Evolutionary conservation across 495 filamentous ascomycete species (phyloP), one percentile per base, ranked within the genome.

Genomic region (Aspergillus wentii): DNA sequence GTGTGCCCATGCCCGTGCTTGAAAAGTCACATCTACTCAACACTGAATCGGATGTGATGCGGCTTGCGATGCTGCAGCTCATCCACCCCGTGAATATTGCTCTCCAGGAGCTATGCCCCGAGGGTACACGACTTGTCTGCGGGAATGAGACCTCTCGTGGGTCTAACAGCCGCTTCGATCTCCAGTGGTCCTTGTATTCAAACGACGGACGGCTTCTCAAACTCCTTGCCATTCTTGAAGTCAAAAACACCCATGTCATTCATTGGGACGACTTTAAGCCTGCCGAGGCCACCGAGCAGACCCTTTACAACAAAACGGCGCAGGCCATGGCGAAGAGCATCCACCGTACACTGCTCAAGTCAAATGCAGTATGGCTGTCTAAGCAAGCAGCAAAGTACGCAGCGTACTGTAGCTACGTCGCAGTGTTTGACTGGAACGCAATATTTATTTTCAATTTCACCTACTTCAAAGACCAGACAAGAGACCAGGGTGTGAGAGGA

Each of bases 221-320:
- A 9, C 17, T 11, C 10, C 33, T 35, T 22, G 33, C 33, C 19
- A 21, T 35, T n/a, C 17, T 35, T 11, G 33, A 35, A n/a, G 18
- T 21, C 33, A 35, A 35, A n/a, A 35, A 23, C 16, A 35, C 33
- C 6, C 33, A 35, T 22, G 20, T 35, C 19, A 35, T 35, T 21
- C 33, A 22, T 17, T 13, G 23, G 18, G n/a, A 20, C 8, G 19
- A 35, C 15, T 35, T 35, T 15, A 17, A 21, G 11, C 33, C 16
- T n/a, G 20, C 33, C 19, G 19, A 6, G 11, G 33, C 16, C 33
- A 35, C 14, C 17, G 18, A 35, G 11, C 11, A 35, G n/a, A 25
- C 3, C 17, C n/a, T 22, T 20, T 17, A 25, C 8, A 17, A 7
- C 11, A 35, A n/a, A 35, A 13, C 11, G 19, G 33, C 30, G 5